Conservation (phyloP, 352 stramenopile species). For the Phytophthora pistaciae region DNA sequence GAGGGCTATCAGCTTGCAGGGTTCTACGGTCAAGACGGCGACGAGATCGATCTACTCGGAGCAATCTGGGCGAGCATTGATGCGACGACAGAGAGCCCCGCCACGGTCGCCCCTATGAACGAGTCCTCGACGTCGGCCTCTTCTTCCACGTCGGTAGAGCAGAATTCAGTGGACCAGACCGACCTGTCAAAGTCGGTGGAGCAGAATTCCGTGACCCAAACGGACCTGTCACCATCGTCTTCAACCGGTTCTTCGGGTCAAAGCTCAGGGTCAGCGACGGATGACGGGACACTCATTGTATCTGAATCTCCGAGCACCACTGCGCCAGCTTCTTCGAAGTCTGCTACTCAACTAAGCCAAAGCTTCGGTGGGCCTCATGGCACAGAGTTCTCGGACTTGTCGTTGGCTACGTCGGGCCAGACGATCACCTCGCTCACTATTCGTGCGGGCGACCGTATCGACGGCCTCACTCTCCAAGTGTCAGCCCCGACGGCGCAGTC, state of each 20-base stretch:
- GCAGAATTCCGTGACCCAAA: constrained; percentile 2
- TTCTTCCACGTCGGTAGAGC: background rate
- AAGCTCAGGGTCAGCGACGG: background rate
- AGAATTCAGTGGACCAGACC: constrained; percentile 3
- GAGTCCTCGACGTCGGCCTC: background rate
- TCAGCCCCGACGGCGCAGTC: constrained; percentile 17
- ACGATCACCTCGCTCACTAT: constrained; percentile 26
- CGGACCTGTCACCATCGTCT: background rate
- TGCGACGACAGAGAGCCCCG: background rate
- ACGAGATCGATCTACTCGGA: constrained; percentile 6
- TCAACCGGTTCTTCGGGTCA: constrained; percentile 1
- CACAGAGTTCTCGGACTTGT: constrained; percentile 27
- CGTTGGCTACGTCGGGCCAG: constrained; percentile 21
- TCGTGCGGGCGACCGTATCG: constrained; percentile 17
- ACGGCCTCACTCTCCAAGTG: constrained; percentile 22
- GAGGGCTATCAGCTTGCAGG: constrained; percentile 6
- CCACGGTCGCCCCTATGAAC: background rate
- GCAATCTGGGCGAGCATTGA: constrained; percentile 6
- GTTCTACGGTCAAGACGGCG: constrained; percentile 7
- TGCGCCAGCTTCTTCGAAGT: background rate
- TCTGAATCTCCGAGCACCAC: constrained; percentile 6
- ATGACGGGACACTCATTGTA: no score
- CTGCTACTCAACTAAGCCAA: constrained; percentile 2
- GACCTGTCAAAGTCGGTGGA: constrained; percentile 4
- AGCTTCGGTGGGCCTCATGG: constrained; percentile 19